Percentiles rank a stretch among this genome's conserved stretches.
Conservation (phyloP, 805 yeast species). For the Blastobotrys terrestris region DNA sequence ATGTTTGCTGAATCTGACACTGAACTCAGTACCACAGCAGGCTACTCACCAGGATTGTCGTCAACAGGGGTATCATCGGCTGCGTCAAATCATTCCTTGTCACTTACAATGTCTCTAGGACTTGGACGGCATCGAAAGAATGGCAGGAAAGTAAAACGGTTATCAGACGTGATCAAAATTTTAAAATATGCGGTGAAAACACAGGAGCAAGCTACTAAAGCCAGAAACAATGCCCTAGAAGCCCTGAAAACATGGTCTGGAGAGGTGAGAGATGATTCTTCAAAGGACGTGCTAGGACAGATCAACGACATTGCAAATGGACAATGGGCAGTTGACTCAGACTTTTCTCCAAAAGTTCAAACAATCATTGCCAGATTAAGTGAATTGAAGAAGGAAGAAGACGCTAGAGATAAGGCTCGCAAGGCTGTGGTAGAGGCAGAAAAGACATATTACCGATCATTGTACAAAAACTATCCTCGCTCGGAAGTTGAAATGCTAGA, state of each 20-base stretch:
- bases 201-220: slow-evolving; percentile 16
- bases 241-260: slow-evolving; percentile 18
- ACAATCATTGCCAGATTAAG: slow-evolving; percentile 17
- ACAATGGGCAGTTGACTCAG: slow-evolving; percentile 6
- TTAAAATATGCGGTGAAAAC: slow-evolving; percentile 14
- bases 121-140: not conserved
- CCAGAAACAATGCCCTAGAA: slow-evolving; percentile 10
- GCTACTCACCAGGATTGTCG: not conserved
- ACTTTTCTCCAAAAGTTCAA: slow-evolving; percentile 6
- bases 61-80: not conserved
- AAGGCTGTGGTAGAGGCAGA: slow-evolving; percentile 14
- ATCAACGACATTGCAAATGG: slow-evolving; percentile 3
- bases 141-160: not conserved
- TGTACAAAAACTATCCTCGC: slow-evolving; percentile 16
- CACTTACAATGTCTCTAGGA: not conserved
- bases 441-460: slow-evolving; percentile 15
- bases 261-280: slow-evolving; percentile 9
- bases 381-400: slow-evolving; percentile 18
- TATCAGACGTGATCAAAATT: slow-evolving; percentile 17
- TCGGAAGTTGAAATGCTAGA: slow-evolving; percentile 13
- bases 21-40: not conserved
- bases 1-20: too few species aligned
- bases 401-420: slow-evolving; percentile 5
- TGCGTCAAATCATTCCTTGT: not conserved
- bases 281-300: slow-evolving; percentile 7